A percentile compares a stretch with the other conserved stretches of the same genome.
phyloP scores from a whole-genome alignment of 257 asterid species.

The Capsicum pubescens region DNA sequence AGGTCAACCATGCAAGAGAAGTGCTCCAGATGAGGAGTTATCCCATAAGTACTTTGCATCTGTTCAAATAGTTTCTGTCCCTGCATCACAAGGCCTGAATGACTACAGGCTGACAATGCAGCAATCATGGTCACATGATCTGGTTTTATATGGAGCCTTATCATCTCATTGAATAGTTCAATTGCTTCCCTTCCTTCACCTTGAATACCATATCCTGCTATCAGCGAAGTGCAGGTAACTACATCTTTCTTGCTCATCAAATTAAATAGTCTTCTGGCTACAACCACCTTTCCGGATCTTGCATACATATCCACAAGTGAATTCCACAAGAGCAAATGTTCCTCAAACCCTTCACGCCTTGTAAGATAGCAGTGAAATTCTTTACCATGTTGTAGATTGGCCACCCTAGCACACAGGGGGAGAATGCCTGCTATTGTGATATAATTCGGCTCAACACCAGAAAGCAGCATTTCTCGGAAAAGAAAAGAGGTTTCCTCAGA shows the following conservation, averaged over 20 bases:
- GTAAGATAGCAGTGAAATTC: conserved; percentile 73
- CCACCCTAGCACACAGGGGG: conserved; percentile 84
- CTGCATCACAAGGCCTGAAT: conserved; percentile 74
- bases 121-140: conserved; percentile 81
- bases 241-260: conserved; percentile 64
- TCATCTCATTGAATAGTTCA: conserved; percentile 72
- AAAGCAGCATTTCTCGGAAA: conserved; percentile 63
- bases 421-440: conserved; percentile 81
- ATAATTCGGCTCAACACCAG: conserved; percentile 63
- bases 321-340: conserved; percentile 67
- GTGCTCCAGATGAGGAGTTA: conserved; percentile 72
- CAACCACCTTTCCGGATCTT: conserved; percentile 69
- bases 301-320: conserved; percentile 83
- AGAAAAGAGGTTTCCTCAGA: conserved; percentile 71
- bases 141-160: conserved; percentile 58
- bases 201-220: conserved; percentile 79
- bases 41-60: conserved; percentile 60
- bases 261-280: conserved; percentile 70
- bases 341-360: conserved; percentile 57
- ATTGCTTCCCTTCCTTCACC: conserved; percentile 75
- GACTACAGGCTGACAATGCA: conserved; percentile 83
- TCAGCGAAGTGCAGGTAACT: conserved; percentile 85
- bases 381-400: conserved; percentile 75
- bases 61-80: conserved; percentile 62
- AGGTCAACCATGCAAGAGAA: conserved; percentile 87